Conservation (phyloP, 345 rosid species). For the Turritis glabra region DNA sequence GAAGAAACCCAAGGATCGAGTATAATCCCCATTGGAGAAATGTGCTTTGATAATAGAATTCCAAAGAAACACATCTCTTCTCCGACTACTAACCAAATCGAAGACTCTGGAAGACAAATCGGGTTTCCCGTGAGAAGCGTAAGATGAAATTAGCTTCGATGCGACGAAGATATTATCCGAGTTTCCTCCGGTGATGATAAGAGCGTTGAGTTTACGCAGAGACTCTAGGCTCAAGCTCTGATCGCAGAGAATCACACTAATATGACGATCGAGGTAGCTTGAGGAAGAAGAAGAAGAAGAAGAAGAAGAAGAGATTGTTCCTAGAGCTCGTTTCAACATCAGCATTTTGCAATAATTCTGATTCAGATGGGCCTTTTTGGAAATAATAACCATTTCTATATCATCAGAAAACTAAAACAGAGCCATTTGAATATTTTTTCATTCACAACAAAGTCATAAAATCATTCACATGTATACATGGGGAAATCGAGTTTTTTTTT, state of each 20-base stretch:
- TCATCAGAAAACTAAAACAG: too few species aligned
- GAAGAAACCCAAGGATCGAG: conserved; percentile 45
- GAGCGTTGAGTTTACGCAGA: conserved; percentile 50
- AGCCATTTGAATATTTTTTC: too few species aligned
- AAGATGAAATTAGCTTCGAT: conserved; percentile 61
- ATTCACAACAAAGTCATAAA: too few species aligned
- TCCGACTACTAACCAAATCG: conserved; percentile 20
- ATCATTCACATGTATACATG: too few species aligned
- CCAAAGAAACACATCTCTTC: conserved; percentile 65
- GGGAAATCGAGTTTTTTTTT: too few species aligned
- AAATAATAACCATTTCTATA: too few species aligned
- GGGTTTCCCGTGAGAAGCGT: conserved; percentile 44
- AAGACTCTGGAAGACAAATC: conserved; percentile 45
- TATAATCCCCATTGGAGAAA: conserved; percentile 55
- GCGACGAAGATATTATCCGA: conserved; percentile 54
- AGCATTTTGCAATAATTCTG: neutral
- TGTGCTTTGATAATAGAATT: conserved; percentile 68
- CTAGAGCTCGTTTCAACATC: conserved; percentile 19
- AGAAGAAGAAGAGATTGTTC: conserved; percentile 20
- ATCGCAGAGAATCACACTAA: conserved; percentile 39
- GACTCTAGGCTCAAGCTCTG: conserved; percentile 29
- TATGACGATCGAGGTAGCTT: conserved; percentile 44
- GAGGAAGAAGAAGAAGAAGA: conserved; percentile 35
- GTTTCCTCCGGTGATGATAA: conserved; percentile 53
- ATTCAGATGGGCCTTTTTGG: neutral